Evolutionary conservation across 805 yeast species (phyloP), one percentile per base, ranked within the genome.

Genomic region (Metschnikowia cerradonensis): DNA sequence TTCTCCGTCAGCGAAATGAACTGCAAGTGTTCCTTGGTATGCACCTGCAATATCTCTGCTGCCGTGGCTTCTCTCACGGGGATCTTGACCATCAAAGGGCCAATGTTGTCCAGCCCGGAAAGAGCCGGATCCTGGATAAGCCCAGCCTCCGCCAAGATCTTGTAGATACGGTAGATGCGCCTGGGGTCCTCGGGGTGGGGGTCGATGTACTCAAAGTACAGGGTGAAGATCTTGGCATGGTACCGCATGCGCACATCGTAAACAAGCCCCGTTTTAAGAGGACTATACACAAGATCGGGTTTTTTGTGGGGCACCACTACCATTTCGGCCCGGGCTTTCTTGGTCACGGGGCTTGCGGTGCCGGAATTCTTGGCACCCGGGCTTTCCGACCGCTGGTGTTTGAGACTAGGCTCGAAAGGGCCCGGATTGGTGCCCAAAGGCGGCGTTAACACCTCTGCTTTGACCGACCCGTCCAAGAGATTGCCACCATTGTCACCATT

Each of bases 181-280:
- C 99, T 79, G 10, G 99, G 99, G 64, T 94, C 99, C 67, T 94
- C 99, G 4, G 99, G 99, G 65, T 94, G 99, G 2, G 98, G 99
- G 64, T 94, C 99, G 47, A 92, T 89, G 68, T 92, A 92, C 67
- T 92, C 97, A 60, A 82, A 88, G 59, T 92, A 89, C 1, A 94
- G 86, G 3, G 96, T 89, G 70, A 88, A 91, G 48, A 94, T 85
- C 64, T 90, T 89, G 37, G 97, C 96, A 66, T 94, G 99, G 67
- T 92, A 94, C 54, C 99, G 78, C 98, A 94, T 94, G 55, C 98
- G 78, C 19, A 90, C 97, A 67, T 94, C 99, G 68, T 94, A 94
- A 52, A 96, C 92, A 6, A 94, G 72, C 0, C 99, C 99, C 0
- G 99, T 92, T 66, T 90, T 92, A 61, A 87, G 70, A 2, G 88